Evolutionary conservation across 352 stramenopile species (phyloP).

Genomic region (Phytophthora kernoviae): DNA sequence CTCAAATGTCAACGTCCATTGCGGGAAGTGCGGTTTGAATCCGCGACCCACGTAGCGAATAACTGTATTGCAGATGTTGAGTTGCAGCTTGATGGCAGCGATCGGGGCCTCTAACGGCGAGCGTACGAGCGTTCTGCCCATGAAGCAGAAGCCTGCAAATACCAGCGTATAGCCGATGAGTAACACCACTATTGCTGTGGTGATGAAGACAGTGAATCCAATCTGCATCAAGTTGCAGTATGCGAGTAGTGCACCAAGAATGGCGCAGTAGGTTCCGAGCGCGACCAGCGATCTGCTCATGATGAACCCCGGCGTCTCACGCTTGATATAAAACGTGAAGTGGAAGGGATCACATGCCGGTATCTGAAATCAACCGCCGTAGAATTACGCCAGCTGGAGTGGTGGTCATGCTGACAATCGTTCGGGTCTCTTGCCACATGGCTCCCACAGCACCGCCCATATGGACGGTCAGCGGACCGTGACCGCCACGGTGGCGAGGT

Average conservation of each 20-base stretch:
- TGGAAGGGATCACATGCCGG: constrained; percentile 10
- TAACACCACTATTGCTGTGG: not conserved
- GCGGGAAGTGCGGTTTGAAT: constrained; percentile 19
- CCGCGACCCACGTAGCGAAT: constrained; percentile 14
- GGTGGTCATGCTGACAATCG: constrained; percentile 1
- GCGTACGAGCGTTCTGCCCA: constrained; percentile 21
- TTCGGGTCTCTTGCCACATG: not conserved
- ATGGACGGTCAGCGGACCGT: not conserved
- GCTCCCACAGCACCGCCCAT: not conserved
- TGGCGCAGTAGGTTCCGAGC: constrained; percentile 20
- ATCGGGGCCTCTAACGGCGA: constrained; percentile 22
- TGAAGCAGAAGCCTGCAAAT: constrained; percentile 25
- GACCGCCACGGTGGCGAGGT: too few species aligned
- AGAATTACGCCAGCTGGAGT: constrained; percentile 17
- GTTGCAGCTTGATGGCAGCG: constrained; percentile 23
- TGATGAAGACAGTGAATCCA: constrained; percentile 12
- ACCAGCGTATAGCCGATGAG: constrained; percentile 15
- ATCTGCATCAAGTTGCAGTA: constrained; percentile 27
- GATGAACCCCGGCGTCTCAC: not conserved
- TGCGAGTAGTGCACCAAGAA: constrained; percentile 18
- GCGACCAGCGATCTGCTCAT: constrained; percentile 24
- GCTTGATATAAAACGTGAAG: constrained; percentile 10
- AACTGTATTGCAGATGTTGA: constrained; percentile 22
- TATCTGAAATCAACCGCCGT: not conserved
- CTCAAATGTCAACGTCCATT: constrained; percentile 32